Base-by-base conservation (phyloP, 805 yeast genomes). In the Candida krabiensis region DNA sequence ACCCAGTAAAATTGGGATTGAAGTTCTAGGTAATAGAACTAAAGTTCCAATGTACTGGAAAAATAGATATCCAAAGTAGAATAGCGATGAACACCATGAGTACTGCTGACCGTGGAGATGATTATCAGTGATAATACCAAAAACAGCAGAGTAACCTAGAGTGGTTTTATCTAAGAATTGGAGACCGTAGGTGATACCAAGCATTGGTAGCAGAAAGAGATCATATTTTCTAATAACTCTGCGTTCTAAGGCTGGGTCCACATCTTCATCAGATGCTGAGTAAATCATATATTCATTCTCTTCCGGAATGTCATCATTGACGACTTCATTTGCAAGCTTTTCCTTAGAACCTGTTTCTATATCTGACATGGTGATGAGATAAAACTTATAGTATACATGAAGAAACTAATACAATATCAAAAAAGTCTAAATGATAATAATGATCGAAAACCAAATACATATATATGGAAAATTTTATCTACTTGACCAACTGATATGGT, bases 91-190 rank as follows among this genome's bases (percentile, higher is more conserved):
- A 34, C 58, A 28, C 53, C 66, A 48, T 40, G 65, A 31, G 44
- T 59, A 49, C 51, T 55, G 53, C 35, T 53, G 48, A 2, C 77
- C 77, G 16, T 47, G 37, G 75, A 80, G 70, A 16, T 67, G 54
- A 44, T 76, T 55, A 41, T 75, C 82, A 3, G 50, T 50, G 37
- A 69, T 56, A 18, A 80, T 49, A 4, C 83, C 84, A 69, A 77
- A 60, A 40, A 79, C 68, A 1, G 82, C 68, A 1, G 83, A 80
- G 36, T 69, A 70, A 18, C 75, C 64, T 37, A 67, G 69, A 8
- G 81, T 62, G 16, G 64, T 60, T 52, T 79, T 79, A 58, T 79
- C 85, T 74, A 78, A 70, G 49, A 66, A 75, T 53, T 76, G 82
- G 14, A 72, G 56, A 17, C 75, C 67, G 55, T 75, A 75, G 26